phyloP scores from a whole-genome alignment of 768 basidiomycete genomes.

The Flagelloscypha sp. region DNA sequence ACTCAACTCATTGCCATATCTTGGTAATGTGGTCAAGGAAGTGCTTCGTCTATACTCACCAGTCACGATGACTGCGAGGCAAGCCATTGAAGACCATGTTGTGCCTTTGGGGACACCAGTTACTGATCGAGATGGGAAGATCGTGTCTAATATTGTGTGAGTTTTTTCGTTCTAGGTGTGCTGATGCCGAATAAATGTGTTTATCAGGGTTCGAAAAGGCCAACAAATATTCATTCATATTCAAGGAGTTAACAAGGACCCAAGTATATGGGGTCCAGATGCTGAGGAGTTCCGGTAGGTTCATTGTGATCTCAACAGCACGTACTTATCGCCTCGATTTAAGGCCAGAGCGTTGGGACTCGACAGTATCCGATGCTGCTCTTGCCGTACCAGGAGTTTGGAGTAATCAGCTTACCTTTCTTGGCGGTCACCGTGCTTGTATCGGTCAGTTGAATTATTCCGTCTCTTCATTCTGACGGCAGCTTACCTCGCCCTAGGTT shows the following conservation, averaged over 20 bases:
- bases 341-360: constrained; percentile 40
- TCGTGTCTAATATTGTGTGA: constrained; percentile 21
- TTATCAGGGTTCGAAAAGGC: constrained; percentile 31
- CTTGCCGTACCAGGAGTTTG: constrained; percentile 30
- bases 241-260: constrained; percentile 25
- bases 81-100: constrained; percentile 27
- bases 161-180: no score
- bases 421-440: constrained; percentile 38
- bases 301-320: no score
- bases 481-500: not conserved
- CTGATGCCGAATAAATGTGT: no score
- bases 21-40: constrained; percentile 40
- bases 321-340: not conserved
- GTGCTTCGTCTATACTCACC: constrained; percentile 33
- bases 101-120: constrained; percentile 27
- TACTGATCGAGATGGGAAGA: constrained; percentile 23
- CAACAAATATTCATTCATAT: constrained; percentile 41
- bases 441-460: constrained; percentile 41
- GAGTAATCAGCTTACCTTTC: constrained; percentile 31
- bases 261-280: constrained; percentile 35
- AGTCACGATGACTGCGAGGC: constrained; percentile 21
- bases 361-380: constrained; percentile 20
- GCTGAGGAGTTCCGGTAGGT: constrained; percentile 33
- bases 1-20: constrained; percentile 39
- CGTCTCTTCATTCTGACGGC: constrained; percentile 26